Conservation (phyloP, 148 eudicot species). For the Chenopodium suecicum region DNA sequence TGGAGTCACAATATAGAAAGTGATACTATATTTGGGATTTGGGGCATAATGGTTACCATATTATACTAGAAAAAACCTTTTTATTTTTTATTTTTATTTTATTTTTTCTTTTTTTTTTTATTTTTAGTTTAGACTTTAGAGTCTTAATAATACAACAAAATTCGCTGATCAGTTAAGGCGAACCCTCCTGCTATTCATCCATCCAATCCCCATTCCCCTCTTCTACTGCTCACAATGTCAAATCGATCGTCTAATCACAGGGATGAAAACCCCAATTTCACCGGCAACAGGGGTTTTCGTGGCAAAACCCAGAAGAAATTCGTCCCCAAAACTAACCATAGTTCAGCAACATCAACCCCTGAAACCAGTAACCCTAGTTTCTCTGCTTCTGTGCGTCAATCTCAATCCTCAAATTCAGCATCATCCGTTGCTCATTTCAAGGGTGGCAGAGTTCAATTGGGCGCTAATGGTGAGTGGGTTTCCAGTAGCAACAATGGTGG, state of each 20-base stretch:
- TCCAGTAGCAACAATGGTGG: neutral
- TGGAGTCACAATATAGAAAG: too few relatives aligned
- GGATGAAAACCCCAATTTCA: neutral
- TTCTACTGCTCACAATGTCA: neutral
- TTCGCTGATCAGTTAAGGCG: neutral
- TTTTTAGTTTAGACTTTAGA: too few relatives aligned
- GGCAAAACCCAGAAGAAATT: conserved; percentile 8
- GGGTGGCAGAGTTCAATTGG: conserved; percentile 7
- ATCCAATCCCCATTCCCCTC: neutral
- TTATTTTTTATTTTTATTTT: too few relatives aligned
- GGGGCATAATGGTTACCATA: too few relatives aligned
- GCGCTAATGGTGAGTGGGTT: neutral
- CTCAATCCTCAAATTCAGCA: neutral
- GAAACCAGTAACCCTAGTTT: conserved; percentile 1
- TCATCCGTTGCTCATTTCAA: neutral
- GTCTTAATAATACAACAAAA: too few relatives aligned
- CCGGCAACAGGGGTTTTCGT: neutral
- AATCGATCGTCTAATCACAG: conserved; percentile 2
- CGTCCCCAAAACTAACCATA: neutral
- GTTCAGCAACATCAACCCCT: neutral
- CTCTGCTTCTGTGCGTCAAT: neutral
- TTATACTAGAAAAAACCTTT: too few relatives aligned
- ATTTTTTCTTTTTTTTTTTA: too few relatives aligned
- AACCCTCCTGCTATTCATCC: neutral
- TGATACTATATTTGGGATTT: too few relatives aligned